Base-by-base conservation (phyloP, 1,139 yeast species). In the Suhomyces terraborum region DNA sequence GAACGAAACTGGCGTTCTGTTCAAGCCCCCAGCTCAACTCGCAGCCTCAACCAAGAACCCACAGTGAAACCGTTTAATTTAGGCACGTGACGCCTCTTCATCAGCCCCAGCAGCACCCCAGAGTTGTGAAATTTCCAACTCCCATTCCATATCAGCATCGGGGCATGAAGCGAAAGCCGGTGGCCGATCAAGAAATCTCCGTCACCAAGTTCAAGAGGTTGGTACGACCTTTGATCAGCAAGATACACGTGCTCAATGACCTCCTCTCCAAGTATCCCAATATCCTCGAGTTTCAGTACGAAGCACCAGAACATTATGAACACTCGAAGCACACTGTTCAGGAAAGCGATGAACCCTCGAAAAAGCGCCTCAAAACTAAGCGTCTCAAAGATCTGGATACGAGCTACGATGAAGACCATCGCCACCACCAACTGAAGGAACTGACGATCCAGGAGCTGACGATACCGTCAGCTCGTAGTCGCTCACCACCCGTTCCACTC, bases 211-310 rank as follows among this genome's bases (percentile, higher is more conserved):
- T 69, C 52, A 67, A 66, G 48, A 52, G 74, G 36, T 51, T 66
- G 3, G 57, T 65, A 8, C 59, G 76, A 21, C 76, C 76, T 10
- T 52, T 71, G 14, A 45, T 68, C 6, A 52, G 72, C 34, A 68
- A 67, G 41, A 56, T 69, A 18, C 74, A 69, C 49, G 47, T 57
- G 4, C 55, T 70, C 28, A 63, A 66, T 34, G 67, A 63, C 32
- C 40, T 59, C 35, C 51, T 51, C 38, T 38, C 47, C 13, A 64
- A 61, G 42, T 55, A 57, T 37, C 64, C 70, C 2, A 43, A 32
- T 8, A 41, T 35, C 27, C 22, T 32, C 16, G 32, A 43, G 28
- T 37, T 45, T 23, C 26, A 36, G 13, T 45, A 30, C 29, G n/a
- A n/a, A n/a, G n/a, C n/a, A n/a, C n/a, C n/a, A n/a, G n/a, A n/a